Percentiles rank a stretch among this genome's conserved stretches.
Evolutionary conservation across 2,329 filamentous ascomycete genomes (phyloP).

Genomic region (Paecilomyces niveus): DNA sequence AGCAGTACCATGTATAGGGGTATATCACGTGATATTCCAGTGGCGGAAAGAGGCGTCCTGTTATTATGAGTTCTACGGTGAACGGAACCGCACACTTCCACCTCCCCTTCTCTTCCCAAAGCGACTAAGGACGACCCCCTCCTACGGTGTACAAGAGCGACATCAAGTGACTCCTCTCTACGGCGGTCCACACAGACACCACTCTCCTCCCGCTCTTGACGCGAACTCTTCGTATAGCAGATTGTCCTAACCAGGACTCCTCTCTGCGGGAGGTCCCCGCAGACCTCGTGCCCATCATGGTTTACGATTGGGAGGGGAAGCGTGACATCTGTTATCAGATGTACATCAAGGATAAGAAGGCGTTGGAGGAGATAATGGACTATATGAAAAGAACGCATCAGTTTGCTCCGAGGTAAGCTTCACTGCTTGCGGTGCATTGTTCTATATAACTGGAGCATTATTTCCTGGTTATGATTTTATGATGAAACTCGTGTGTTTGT

Average conservation of each 20-base stretch:
- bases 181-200: not conserved
- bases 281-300: conserved; percentile 24
- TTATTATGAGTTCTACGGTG: not conserved
- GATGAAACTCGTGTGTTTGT: not conserved
- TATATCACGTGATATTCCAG: too few relatives aligned
- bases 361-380: conserved; percentile 66
- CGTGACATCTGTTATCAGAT: conserved; percentile 60
- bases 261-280: conserved; percentile 14
- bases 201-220: not conserved
- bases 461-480: not conserved
- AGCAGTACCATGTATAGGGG: too few relatives aligned
- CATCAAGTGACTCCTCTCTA: conserved; percentile 19
- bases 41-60: not conserved
- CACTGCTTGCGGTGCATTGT: not conserved
- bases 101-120: not conserved
- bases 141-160: conserved; percentile 31
- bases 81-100: not conserved
- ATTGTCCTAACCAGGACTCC: conserved; percentile 16
- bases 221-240: not conserved
- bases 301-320: conserved; percentile 63
- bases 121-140: not conserved
- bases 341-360: conserved; percentile 69
- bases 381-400: conserved; percentile 59
- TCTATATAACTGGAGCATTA: not conserved
- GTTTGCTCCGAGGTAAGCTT: conserved; percentile 62